Base-by-base conservation (phyloP, 495 filamentous ascomycete species). In the Talaromyces nanjingensis region DNA sequence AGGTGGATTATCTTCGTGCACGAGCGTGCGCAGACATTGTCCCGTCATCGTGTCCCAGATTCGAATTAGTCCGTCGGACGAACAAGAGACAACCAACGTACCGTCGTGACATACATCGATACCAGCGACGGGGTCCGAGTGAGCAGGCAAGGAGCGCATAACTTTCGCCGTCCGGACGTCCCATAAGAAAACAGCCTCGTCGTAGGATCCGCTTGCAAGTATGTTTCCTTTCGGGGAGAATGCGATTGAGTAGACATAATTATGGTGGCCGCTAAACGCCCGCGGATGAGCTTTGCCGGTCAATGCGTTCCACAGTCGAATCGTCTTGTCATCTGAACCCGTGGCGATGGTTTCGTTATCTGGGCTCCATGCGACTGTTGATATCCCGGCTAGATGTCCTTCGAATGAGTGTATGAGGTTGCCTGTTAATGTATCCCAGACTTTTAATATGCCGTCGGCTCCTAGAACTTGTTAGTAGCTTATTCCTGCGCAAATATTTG, bases 201-300 rank as follows among this genome's bases (percentile, higher is more conserved):
- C 94, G 75, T 96, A 98, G 68, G 90, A 93, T 18, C 94, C 96
- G 63, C 89, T 93, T 42, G 89, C 94, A 18, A 98, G 84, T 69
- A 97, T 96, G 69, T 97, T 98, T 42, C 94, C 96, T 75, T 96
- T 96, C 1, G 96, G 94, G 16, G 90, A 91, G 74, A 97, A 98
- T 22, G 93, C 91, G 56, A 98, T 81, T 39, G 88, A 88, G 74
- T 93, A 97, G 53, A 98, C 87, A 78, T 97, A 97, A 71, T 93
- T 97, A 72, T 97, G 93, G 72, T 98, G 94, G 49, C 94, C 93
- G 33, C 87, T 74, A 66, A 97, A 81, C 7, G 89, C 86, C 24
- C 76, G 77, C 0, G 83, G 76, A 73, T 88, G 79, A 67, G 88
- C 71, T 81, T 87, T 84, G 66, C 79, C 87, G 0, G 90, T 93